A percentile compares a stretch with the other conserved stretches of the same genome.
Evolutionary conservation across 805 yeast genomes (phyloP).

Genomic region (Wickerhamomyces silvicola): DNA sequence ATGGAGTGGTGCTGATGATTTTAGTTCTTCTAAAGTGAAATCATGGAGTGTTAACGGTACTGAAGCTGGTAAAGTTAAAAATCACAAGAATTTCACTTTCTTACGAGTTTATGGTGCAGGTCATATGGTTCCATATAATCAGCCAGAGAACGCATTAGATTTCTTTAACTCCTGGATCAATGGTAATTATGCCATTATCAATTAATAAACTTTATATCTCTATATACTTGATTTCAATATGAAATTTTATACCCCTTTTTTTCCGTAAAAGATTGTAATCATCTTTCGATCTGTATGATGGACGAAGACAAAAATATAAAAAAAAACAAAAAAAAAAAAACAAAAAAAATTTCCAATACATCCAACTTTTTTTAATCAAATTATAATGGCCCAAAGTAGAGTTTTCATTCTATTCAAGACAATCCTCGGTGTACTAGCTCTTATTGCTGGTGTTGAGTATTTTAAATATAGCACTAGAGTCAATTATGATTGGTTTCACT

Average conservation of each 20-base stretch:
- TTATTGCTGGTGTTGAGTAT: constrained; percentile 36
- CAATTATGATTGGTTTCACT: constrained; percentile 40
- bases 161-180: constrained; percentile 83
- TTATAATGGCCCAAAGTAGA: constrained; percentile 12
- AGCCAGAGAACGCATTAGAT: constrained; percentile 68
- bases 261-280: no score
- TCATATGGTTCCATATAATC: constrained; percentile 93
- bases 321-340: neutral
- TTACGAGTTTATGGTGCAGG: constrained; percentile 86
- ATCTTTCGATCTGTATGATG: no score
- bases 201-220: constrained; percentile 1
- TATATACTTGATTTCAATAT: neutral
- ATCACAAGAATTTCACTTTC: constrained; percentile 66
- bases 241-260: no score
- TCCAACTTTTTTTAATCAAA: neutral
- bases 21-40: constrained; percentile 37
- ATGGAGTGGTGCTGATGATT: constrained; percentile 54
- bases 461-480: constrained; percentile 34
- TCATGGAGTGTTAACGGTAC: constrained; percentile 44
- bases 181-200: constrained; percentile 45
- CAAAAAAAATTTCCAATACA: neutral
- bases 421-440: constrained; percentile 20
- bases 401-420: constrained; percentile 23
- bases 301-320: no score
- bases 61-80: constrained; percentile 63